Evolutionary conservation across 2,329 filamentous ascomycete genomes (phyloP).

Genomic region (Arthrobotrys sinensis): DNA sequence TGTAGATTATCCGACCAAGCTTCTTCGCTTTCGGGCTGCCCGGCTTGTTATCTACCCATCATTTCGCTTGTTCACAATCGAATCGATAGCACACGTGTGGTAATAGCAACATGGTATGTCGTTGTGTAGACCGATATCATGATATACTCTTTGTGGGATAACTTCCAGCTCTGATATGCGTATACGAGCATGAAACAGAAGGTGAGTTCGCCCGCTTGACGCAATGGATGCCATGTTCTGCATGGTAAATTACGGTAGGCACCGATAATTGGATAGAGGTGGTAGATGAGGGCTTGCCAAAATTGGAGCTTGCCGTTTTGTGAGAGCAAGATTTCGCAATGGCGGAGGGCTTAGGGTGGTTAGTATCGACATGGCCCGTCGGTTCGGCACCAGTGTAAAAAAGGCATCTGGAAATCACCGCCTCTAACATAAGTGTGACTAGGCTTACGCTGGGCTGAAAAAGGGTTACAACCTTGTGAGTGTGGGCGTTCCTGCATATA

Average conservation of each 20-base stretch:
- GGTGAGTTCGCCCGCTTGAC: constrained; percentile 29
- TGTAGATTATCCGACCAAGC: constrained; percentile 20
- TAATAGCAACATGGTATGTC: constrained; percentile 25
- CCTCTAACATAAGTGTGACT: constrained; percentile 46
- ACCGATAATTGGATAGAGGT: constrained; percentile 29
- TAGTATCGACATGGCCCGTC: not conserved
- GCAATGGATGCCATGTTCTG: constrained; percentile 25
- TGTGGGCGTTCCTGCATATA: constrained; percentile 31
- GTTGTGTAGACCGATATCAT: constrained; percentile 36
- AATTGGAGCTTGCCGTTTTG: constrained; percentile 43
- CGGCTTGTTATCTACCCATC: constrained; percentile 38
- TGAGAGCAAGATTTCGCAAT: not conserved
- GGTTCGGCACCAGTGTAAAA: constrained; percentile 39
- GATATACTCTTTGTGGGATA: constrained; percentile 22
- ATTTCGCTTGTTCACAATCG: constrained; percentile 40
- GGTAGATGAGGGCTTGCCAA: constrained; percentile 33
- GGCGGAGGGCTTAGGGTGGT: not conserved
- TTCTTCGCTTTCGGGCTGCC: constrained; percentile 45
- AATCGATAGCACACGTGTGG: constrained; percentile 55
- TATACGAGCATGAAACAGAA: constrained; percentile 26
- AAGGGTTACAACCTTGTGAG: constrained; percentile 14
- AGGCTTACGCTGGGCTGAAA: constrained; percentile 30
- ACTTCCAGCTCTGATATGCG: constrained; percentile 20
- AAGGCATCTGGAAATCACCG: constrained; percentile 42
- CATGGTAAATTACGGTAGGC: constrained; percentile 60